These are phyloP conservation scores for Ramularia endophylla DNA, from an alignment of 2,329 filamentous ascomycete genomes.

Conservation along the genomic window DNA sequence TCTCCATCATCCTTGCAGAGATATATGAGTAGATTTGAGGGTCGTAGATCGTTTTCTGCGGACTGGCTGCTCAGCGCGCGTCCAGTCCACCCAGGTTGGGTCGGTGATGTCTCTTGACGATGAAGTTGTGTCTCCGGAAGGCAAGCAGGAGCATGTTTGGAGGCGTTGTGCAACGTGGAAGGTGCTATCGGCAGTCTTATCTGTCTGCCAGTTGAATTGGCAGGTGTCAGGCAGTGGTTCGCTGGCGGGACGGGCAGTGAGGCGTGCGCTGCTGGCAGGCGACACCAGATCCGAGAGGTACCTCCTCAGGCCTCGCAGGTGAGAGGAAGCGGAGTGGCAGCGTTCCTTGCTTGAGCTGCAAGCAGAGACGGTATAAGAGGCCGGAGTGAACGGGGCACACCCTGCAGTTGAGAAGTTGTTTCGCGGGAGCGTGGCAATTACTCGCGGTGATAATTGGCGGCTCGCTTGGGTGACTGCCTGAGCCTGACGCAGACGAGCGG, in stretches of 20 bases:
- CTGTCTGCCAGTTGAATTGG: no score
- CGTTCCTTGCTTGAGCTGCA: conserved; percentile 13
- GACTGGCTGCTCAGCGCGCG: conserved; percentile 23
- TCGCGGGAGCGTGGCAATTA: conserved; percentile 7
- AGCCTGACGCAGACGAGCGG: neutral
- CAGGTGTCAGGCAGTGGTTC: conserved; percentile 1
- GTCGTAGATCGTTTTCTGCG: neutral
- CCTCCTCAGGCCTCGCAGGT: no score
- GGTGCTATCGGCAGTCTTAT: conserved; percentile 11
- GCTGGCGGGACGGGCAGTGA: conserved; percentile 4
- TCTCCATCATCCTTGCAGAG: conserved; percentile 16
- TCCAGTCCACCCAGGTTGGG: conserved; percentile 19
- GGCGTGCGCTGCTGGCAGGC: conserved; percentile 9
- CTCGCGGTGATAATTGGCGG: conserved; percentile 7
- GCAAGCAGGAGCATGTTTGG: conserved; percentile 27
- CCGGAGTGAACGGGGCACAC: conserved; percentile 8
- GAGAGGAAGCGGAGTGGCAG: neutral
- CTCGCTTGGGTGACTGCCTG: conserved; percentile 4
- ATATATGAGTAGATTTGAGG: conserved; percentile 3
- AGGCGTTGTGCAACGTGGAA: conserved; percentile 6
- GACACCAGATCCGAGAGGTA: neutral
- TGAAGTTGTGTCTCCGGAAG: conserved; percentile 22
- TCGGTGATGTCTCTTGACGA: conserved; percentile 28
- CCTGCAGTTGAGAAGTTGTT: conserved; percentile 12
- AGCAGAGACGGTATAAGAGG: conserved; percentile 3